phyloP scores from a whole-genome alignment of 2,329 filamentous ascomycete genomes.

The Anisogramma anomala region DNA sequence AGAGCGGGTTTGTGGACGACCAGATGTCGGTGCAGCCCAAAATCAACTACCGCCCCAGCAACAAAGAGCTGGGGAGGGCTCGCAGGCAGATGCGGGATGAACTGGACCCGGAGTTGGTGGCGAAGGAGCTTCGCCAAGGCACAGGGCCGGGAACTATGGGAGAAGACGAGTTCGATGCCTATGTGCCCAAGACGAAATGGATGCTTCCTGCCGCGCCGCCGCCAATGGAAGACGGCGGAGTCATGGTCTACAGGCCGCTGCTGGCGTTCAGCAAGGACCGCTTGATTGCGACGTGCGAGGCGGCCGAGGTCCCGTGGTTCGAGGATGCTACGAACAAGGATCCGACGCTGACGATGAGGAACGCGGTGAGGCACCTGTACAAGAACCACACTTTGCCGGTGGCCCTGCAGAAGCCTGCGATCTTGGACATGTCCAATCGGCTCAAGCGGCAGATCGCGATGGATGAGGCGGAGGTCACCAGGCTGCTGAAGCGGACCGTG shows the following conservation, averaged over 20 bases:
- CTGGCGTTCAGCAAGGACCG: conserved; percentile 59
- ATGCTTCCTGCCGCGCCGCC: conserved; percentile 18
- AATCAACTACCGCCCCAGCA: conserved; percentile 25
- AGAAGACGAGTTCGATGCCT: conserved; percentile 17
- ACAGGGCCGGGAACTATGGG: conserved; percentile 12
- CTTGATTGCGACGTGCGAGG: conserved; percentile 62
- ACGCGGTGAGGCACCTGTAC: conserved; percentile 63
- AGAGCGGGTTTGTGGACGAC: conserved; percentile 48
- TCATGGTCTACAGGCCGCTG: conserved; percentile 58
- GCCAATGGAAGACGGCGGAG: conserved; percentile 50
- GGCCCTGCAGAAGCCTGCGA: conserved; percentile 53
- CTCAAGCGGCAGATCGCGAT: conserved; percentile 32
- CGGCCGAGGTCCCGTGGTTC: conserved; percentile 60
- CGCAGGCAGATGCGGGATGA: conserved; percentile 18
- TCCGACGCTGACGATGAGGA: conserved; percentile 63
- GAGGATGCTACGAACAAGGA: conserved; percentile 79
- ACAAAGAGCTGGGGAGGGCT: conserved; percentile 17
- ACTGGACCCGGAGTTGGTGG: conserved; percentile 17
- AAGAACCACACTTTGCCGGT: conserved; percentile 48
- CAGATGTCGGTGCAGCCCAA: conserved; percentile 26
- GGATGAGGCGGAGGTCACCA: conserved; percentile 41
- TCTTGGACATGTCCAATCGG: conserved; percentile 49
- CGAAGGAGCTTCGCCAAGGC: conserved; percentile 6
- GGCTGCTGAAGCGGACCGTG: conserved; percentile 39
- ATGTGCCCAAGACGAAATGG: conserved; percentile 12